Evolutionary conservation across 441 rosid species (phyloP), one percentile per base, ranked within the genome.

Genomic region (Gossypium gossypioides): DNA sequence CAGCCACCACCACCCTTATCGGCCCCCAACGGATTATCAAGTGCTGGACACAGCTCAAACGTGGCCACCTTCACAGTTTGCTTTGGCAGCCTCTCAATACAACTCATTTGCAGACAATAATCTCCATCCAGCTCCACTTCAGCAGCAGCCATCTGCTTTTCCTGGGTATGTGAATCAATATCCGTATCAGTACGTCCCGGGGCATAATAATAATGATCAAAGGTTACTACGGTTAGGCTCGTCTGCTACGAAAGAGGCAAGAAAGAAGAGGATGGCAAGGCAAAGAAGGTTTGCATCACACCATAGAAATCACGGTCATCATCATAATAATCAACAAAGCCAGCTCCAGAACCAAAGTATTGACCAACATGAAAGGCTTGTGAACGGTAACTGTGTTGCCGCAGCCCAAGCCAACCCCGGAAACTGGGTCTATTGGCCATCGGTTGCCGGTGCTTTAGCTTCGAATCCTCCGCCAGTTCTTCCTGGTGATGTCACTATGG

Each of bases 261-360:
- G 97, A 79, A 94, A 90, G 89, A 94, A 94, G 83, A 84, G 97
- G 50, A 92, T 94, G 97, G 97, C 97, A 0, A 85, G 99, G 78
- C 97, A 94, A 78, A 84, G 92, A 50, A 83, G 96, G 81, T 76
- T 91, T 79, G 13, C 84, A 40, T 72, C 93, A 4, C 94, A 88
- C 63, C 84, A 81, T 54, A 72, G 86, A 61, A 86, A 77, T 71
- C 85, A 83, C 15, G 71, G 75, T 71, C 86, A 88, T 68, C 86
- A 86, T 54, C 79, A 70, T 67, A 73, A 71, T 46, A 79, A 62
- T 63, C 82, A 79, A 16, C 80, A 73, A 71, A 75, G 68, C 69
- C 81, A 82, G 22, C 76, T 61, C 18, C 80, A 72, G 27, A 77
- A 77, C 77, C 86, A 72, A 55, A 71, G 69, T 25, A 74, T 59